Percentiles rank a stretch among this genome's conserved stretches.
These are phyloP conservation scores for Termitomyces titanicus DNA, from an alignment of 768 basidiomycete species.

Conservation along the genomic window DNA sequence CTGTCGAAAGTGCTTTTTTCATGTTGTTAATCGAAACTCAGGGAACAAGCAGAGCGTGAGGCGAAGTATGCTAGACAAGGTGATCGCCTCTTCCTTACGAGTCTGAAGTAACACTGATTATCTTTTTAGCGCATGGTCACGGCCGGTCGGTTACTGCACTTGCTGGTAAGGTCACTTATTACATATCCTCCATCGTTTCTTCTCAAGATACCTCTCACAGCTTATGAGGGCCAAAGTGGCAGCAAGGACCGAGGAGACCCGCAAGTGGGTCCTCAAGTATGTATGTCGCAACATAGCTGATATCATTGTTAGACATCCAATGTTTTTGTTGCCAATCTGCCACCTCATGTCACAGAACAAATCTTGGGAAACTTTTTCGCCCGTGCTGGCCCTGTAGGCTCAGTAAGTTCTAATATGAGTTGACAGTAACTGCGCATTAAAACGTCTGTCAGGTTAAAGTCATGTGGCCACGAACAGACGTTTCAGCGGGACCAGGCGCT, in stretches of 20 bases:
- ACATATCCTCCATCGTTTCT: background rate
- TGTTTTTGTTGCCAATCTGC: constrained; percentile 92
- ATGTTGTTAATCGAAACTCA: constrained; percentile 26
- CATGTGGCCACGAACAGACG: constrained; percentile 97
- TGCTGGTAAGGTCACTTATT: constrained; percentile 55
- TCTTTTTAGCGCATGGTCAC: constrained; percentile 45
- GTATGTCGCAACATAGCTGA: background rate
- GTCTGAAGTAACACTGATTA: background rate
- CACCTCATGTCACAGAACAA: constrained; percentile 81
- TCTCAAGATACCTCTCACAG: constrained; percentile 32
- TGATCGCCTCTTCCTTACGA: constrained; percentile 18
- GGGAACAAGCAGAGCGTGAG: constrained; percentile 92
- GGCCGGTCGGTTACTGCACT: constrained; percentile 85
- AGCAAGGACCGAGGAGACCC: constrained; percentile 88
- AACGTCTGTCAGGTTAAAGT: constrained; percentile 69
- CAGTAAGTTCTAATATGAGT: constrained; percentile 41
- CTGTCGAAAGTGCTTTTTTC: background rate
- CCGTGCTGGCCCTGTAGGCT: constrained; percentile 87
- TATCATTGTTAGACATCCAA: constrained; percentile 73
- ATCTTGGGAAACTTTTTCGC: constrained; percentile 89
- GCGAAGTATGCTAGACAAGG: constrained; percentile 73
- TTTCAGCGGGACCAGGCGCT: constrained; percentile 59
- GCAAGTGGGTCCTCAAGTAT: constrained; percentile 46
- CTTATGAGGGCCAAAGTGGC: constrained; percentile 88
- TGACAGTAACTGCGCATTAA: background rate